phyloP scores from a whole-genome alignment of 1,139 yeast species.

The Sugiyamaella paludigena region DNA sequence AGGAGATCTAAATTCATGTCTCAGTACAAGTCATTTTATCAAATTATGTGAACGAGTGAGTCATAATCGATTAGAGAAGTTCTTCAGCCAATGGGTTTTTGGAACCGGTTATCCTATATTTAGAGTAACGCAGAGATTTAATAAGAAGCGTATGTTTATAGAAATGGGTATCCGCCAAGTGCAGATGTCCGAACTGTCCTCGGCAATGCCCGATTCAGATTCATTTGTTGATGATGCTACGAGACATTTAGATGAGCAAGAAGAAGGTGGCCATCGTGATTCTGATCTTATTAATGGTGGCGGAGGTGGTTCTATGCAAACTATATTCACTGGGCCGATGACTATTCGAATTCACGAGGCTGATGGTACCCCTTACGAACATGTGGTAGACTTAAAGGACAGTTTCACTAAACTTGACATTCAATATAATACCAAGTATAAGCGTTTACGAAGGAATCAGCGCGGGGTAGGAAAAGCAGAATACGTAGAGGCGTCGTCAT shows the following conservation, averaged over 20 bases:
- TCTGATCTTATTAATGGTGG: background rate
- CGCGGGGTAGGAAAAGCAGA: constrained; percentile 31
- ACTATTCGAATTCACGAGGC: constrained; percentile 96
- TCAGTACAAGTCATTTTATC: constrained; percentile 83
- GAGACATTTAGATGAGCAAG: constrained; percentile 30
- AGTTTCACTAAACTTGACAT: constrained; percentile 83
- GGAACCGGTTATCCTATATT: constrained; percentile 89
- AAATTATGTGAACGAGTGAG: constrained; percentile 92
- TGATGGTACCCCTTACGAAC: constrained; percentile 99
- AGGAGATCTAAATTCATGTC: constrained; percentile 80
- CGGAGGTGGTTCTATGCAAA: constrained; percentile 19
- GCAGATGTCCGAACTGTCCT: constrained; percentile 59
- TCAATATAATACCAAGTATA: constrained; percentile 89
- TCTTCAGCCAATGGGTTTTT: constrained; percentile 91
- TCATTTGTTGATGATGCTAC: constrained; percentile 45
- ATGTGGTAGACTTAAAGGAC: constrained; percentile 88
- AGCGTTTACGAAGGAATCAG: constrained; percentile 66
- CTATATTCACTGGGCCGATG: constrained; percentile 73
- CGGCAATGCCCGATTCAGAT: constrained; percentile 39
- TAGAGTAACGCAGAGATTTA: constrained; percentile 84
- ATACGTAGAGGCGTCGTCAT: constrained; percentile 28
- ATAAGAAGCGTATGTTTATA: constrained; percentile 87
- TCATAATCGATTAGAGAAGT: constrained; percentile 74
- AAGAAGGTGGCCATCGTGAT: constrained; percentile 12
- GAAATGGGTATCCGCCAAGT: constrained; percentile 94